Evolutionary conservation across 495 filamentous ascomycete species (phyloP), one percentile per base, ranked within the genome.

Genomic region (Amorphotheca resinae): DNA sequence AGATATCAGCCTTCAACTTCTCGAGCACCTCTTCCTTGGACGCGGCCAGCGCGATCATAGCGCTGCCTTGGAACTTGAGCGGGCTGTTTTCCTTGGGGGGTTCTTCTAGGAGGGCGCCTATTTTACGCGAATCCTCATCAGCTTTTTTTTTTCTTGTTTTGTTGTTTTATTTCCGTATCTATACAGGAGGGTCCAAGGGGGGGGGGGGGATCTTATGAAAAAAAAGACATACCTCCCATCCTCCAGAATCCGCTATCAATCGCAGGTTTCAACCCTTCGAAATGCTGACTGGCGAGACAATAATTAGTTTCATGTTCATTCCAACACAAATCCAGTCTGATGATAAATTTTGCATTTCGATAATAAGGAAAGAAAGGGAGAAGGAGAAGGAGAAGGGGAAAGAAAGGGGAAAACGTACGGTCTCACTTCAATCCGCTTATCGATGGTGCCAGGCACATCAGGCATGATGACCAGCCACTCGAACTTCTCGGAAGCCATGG

Each of bases 391-490:
- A 28, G n/a, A 28, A 28, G 25, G 25, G 25, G 25, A 23, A n/a
- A 44, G 9, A 33, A 23, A 34, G 17, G 22, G 42, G 32, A 32
- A 14, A 33, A 65, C 82, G 58, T 60, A 91, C 83, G 69, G 64
- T 38, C 88, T 70, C 37, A 86, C 76, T 53, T 79, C 73, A 28
- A 93, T 57, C 23, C 88, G 61, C 66, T 81, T 82, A 38, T 69
- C 64, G 51, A 80, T 59, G n/a, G 63, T 69, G 3, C 73, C 80
- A 0, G 69, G 69, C 48, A 78, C 71, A 62, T 96, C 89, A 12
- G 87, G 88, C 12, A 89, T 50, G 41, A 95, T 78, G 51, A 87
- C 80, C 8, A 96, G 71, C 77, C 81, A 96, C 62, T 96, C 87
- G 43, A 71, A 65, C 62, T 80, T 79, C 37, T 62, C 61, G 20